These are phyloP conservation scores for Cicer judaicum DNA, from an alignment of 306 rosid genomes.

Conservation along the genomic window DNA sequence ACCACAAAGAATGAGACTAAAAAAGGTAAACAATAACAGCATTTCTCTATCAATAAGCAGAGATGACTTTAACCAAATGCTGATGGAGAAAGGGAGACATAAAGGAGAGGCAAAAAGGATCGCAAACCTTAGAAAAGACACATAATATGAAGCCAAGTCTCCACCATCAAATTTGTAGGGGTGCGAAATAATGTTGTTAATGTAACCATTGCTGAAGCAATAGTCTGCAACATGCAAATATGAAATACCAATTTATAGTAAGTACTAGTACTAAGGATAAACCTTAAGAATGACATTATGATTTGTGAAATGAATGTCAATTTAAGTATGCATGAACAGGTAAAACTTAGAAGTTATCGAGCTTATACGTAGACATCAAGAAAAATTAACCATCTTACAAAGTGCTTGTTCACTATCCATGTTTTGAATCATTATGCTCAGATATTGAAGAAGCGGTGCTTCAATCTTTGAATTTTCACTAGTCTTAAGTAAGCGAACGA, in stretches of 20 bases:
- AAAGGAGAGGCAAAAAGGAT: conserved; percentile 35
- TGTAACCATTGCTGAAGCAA: conserved; percentile 83
- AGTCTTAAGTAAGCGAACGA: conserved; percentile 73
- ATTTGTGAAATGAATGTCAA: conserved; percentile 22
- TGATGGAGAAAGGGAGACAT: conserved; percentile 25
- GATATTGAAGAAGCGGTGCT: conserved; percentile 80
- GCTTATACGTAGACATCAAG: conserved; percentile 28
- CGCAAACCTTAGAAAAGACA: conserved; percentile 80
- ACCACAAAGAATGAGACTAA: not conserved
- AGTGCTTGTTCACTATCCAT: conserved; percentile 76
- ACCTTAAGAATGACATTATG: not conserved
- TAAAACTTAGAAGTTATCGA: conserved; percentile 27
- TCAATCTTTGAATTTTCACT: conserved; percentile 68
- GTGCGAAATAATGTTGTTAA: conserved; percentile 72
- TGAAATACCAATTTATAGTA: conserved; percentile 33
- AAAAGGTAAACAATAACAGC: conserved; percentile 11
- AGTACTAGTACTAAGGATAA: conserved; percentile 11
- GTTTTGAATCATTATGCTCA: conserved; percentile 90
- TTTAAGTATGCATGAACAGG: conserved; percentile 28
- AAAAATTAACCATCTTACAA: conserved; percentile 59
- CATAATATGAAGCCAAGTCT: conserved; percentile 75
- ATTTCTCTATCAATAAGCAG: conserved; percentile 27
- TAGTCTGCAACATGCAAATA: conserved; percentile 68
- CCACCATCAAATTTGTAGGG: conserved; percentile 66
- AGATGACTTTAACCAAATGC: conserved; percentile 35